These are phyloP conservation scores for Solidago caesia DNA, from an alignment of 129 eudicot genomes.

Conservation along the genomic window DNA sequence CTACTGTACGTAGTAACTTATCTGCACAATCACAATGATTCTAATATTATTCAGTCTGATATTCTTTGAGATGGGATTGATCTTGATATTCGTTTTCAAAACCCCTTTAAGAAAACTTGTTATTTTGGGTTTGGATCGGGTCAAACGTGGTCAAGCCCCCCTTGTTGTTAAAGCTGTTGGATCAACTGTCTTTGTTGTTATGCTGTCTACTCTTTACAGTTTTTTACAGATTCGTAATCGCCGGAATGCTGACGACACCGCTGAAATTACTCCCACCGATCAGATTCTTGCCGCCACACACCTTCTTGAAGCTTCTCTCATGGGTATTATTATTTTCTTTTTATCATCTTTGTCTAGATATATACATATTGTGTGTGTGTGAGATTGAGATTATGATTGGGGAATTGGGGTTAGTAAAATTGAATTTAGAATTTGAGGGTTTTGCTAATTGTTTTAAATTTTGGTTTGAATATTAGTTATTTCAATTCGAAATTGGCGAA, in stretches of 20 bases:
- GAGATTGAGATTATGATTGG: background rate
- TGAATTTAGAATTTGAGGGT: constrained; percentile 20
- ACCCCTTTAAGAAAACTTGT: constrained; percentile 73
- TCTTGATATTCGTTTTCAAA: constrained; percentile 62
- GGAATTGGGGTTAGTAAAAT: background rate
- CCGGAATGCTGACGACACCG: constrained; percentile 46
- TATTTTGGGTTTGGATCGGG: constrained; percentile 60
- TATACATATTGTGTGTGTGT: background rate
- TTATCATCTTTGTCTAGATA: background rate
- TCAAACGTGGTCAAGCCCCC: constrained; percentile 78
- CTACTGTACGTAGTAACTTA: too few relatives aligned
- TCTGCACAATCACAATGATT: constrained; percentile 32
- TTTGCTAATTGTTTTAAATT: background rate
- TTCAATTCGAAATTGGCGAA: constrained; percentile 3
- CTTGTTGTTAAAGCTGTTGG: constrained; percentile 63
- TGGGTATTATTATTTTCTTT: constrained; percentile 40
- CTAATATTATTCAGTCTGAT: constrained; percentile 48
- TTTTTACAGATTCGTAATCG: constrained; percentile 49
- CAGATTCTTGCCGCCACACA: constrained; percentile 61
- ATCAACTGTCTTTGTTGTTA: constrained; percentile 46
- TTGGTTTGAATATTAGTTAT: background rate
- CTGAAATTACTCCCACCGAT: constrained; percentile 67
- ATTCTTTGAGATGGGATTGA: constrained; percentile 52
- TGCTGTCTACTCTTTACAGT: constrained; percentile 50
- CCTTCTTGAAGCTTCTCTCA: constrained; percentile 76